Evolutionary conservation across 441 rosid species (phyloP), one percentile per base, ranked within the genome.

Genomic region (Cnidoscolus chayamansa): DNA sequence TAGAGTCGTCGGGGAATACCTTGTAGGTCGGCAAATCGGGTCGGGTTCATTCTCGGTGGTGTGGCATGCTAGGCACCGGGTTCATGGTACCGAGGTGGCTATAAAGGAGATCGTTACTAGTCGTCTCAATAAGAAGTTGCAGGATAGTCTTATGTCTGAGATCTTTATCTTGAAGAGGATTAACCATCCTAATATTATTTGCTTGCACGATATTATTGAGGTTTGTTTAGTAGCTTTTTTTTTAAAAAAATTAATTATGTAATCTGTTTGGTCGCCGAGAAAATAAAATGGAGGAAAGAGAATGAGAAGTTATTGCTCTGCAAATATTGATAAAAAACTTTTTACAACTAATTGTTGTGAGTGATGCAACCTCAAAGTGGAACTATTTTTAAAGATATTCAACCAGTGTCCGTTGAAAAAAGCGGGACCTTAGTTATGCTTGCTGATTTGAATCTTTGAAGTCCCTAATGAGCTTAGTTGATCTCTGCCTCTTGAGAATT

Each of bases 21-120:
- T 81, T 66, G 91, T 93, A 57, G 93, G 94, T 47, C 73, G 79
- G 72, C 86, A 89, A 85, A 88, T 96, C 79, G 99, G 99, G 78
- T 96, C 97, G 75, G 99, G 99, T 79, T 96, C 98, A 30, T 96
- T 93, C 78, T 96, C 99, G n/a, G 87, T 88, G 60, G 99, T 96
- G 15, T 96, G 94, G 93, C 97, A 89, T 71, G 99, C 94, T 57
- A 80, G 92, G 76, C 98, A 96, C 79, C 87, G 94, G 32, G 85
- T 88, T 35, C 94, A 91, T 70, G 98, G 97, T 59, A 93, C 87
- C 59, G 91, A 90, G 64, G 99, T 96, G 72, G 99, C 99, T 49
- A 96, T 95, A 67, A 95, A 93, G 74, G 99, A 95, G 93, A 95
- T 95, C 77, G 85, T 75, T 17, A 86, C 76, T 69, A 71, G 80